Evolutionary conservation across 179 eudicot species (phyloP).

Genomic region (Vitellaria paradoxa): DNA sequence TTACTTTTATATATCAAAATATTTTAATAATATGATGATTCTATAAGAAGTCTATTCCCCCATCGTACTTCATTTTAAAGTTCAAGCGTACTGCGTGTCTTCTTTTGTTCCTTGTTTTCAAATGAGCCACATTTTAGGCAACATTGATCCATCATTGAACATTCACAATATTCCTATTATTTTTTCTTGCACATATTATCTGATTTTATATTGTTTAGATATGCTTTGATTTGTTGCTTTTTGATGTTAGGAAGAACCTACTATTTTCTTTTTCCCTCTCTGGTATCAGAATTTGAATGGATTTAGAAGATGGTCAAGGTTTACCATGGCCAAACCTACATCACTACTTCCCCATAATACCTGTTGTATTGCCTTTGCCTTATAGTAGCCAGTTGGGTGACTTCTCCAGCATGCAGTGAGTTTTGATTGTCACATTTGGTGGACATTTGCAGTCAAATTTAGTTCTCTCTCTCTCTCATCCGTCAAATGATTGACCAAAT

Average conservation of each 20-base stretch:
- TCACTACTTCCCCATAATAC: neutral
- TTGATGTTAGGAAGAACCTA: neutral
- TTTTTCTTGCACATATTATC: neutral
- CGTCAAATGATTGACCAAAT: no score
- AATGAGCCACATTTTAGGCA: no score
- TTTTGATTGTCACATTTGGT: neutral
- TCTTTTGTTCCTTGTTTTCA: no score
- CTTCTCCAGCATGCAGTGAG: neutral
- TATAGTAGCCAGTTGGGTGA: neutral
- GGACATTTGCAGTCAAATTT: neutral
- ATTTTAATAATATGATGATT: no score
- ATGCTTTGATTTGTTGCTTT: neutral
- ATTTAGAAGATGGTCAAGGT: no score
- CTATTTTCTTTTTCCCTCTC: neutral
- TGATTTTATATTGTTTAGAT: neutral
- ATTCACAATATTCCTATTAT: neutral
- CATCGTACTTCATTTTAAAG: no score
- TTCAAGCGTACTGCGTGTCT: no score
- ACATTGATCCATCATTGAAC: no score
- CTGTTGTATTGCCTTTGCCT: neutral
- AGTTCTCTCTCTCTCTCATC: no score
- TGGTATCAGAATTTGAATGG: neutral
- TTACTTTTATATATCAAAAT: no score
- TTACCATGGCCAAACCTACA: neutral
- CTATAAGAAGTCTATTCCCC: no score